A percentile compares a stretch with the other conserved stretches of the same genome.
These are phyloP conservation scores for Bathelium albidoporum DNA, from an alignment of 495 filamentous ascomycete species.

Conservation along the genomic window DNA sequence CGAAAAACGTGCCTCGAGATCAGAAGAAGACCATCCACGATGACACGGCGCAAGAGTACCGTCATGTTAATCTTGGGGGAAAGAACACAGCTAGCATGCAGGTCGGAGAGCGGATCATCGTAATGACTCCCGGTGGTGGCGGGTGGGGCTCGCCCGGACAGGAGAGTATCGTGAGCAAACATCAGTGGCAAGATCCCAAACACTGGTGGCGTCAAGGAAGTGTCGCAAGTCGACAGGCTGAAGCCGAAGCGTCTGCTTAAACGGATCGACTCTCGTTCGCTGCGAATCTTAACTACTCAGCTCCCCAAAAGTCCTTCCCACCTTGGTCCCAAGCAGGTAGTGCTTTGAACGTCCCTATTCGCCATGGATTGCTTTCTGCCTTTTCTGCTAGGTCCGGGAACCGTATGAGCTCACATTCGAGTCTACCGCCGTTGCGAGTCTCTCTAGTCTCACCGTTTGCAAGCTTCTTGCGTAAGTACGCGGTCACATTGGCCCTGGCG, in stretches of 20 bases:
- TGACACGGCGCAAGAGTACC: conserved; percentile 46
- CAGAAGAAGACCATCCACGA: conserved; percentile 7
- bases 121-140: conserved; percentile 61
- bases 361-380: background rate
- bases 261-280: too few species aligned
- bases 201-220: conserved; percentile 51
- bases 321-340: background rate
- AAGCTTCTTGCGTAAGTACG: background rate
- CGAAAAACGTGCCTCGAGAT: conserved; percentile 7
- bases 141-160: conserved; percentile 58
- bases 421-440: background rate
- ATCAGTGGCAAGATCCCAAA: conserved; percentile 41
- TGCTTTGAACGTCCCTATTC: background rate
- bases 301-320: background rate
- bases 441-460: background rate
- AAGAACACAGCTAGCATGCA: conserved; percentile 90
- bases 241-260: conserved; percentile 23
- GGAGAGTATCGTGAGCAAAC: conserved; percentile 34
- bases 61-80: conserved; percentile 72
- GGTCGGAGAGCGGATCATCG: conserved; percentile 76
- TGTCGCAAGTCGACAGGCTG: conserved; percentile 38
- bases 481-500: background rate
- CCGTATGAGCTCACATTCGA: background rate
- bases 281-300: background rate
- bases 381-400: background rate